phyloP scores from a whole-genome alignment of 192 early-diverging fungal species.

The Dispira parvispora region DNA sequence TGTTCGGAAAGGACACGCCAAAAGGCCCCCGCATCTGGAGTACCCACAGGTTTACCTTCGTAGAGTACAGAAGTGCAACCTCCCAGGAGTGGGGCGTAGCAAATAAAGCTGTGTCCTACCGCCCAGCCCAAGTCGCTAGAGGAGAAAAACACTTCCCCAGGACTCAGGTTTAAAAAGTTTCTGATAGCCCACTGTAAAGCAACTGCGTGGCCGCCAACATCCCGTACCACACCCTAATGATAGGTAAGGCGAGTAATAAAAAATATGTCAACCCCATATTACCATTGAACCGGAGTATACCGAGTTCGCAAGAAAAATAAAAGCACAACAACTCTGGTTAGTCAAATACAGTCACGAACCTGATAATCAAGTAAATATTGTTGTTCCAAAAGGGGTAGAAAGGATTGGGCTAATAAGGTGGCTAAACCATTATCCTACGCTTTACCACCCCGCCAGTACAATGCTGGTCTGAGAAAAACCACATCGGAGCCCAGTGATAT shows the following conservation, averaged over 20 bases:
- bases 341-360: too few species aligned
- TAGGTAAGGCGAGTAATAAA: too few species aligned
- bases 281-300: too few species aligned
- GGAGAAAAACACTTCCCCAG: slow-evolving; percentile 62
- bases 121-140: slow-evolving; percentile 82
- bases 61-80: slow-evolving; percentile 66
- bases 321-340: not conserved
- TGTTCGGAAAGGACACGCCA: slow-evolving; percentile 69
- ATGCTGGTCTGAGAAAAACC: too few species aligned
- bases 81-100: slow-evolving; percentile 60
- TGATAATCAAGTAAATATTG: slow-evolving; percentile 1
- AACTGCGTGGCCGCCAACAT: slow-evolving; percentile 55
- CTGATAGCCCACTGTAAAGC: slow-evolving; percentile 50
- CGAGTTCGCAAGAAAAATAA: not conserved
- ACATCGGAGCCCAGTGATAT: too few species aligned
- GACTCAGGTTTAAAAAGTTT: slow-evolving; percentile 46
- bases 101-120: slow-evolving; percentile 68
- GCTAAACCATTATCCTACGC: too few species aligned
- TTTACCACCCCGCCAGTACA: too few species aligned
- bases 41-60: slow-evolving; percentile 73
- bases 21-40: slow-evolving; percentile 62
- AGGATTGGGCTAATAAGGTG: too few species aligned
- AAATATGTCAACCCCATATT: too few species aligned
- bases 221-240: slow-evolving; percentile 29
- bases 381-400: too few species aligned